A percentile compares a stretch with the other conserved stretches of the same genome.
phyloP scores from a whole-genome alignment of 129 eudicot species.

The Sambucus nigra region DNA sequence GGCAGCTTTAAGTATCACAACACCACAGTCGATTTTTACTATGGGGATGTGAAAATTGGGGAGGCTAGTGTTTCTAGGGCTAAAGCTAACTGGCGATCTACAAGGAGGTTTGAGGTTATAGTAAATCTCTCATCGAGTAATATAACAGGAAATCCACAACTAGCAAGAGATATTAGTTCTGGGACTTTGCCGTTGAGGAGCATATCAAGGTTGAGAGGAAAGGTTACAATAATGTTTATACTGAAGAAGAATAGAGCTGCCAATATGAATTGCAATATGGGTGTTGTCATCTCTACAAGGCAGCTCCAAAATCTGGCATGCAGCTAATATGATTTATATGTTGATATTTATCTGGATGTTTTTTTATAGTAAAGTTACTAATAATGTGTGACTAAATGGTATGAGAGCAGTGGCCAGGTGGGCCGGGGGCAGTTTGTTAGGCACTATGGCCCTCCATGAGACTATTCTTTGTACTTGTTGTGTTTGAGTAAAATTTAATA shows the following conservation, averaged over 20 bases:
- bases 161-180: slow-evolving; percentile 1
- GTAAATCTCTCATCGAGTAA: slow-evolving; percentile 5
- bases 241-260: slow-evolving; percentile 12
- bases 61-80: slow-evolving; percentile 6
- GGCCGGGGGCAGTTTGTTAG: neutral
- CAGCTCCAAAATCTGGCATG: neutral
- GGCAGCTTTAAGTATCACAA: slow-evolving; percentile 20
- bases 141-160: neutral
- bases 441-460: neutral
- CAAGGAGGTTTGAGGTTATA: slow-evolving; percentile 13
- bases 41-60: slow-evolving; percentile 16
- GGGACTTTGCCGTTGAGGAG: slow-evolving; percentile 13
- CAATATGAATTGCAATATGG: slow-evolving; percentile 20
- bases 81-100: slow-evolving; percentile 12
- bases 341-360: neutral
- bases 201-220: slow-evolving; percentile 8
- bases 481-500: neutral
- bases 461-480: neutral
- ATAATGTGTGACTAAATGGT: neutral
- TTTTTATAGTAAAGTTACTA: too few species aligned
- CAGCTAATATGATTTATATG: neutral
- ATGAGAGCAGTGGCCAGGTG: too few species aligned
- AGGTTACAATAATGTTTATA: slow-evolving; percentile 10
- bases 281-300: neutral
- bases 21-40: slow-evolving; percentile 14